Conservation (phyloP, 2,329 filamentous ascomycete species). For the Talaromyces sp. region DNA sequence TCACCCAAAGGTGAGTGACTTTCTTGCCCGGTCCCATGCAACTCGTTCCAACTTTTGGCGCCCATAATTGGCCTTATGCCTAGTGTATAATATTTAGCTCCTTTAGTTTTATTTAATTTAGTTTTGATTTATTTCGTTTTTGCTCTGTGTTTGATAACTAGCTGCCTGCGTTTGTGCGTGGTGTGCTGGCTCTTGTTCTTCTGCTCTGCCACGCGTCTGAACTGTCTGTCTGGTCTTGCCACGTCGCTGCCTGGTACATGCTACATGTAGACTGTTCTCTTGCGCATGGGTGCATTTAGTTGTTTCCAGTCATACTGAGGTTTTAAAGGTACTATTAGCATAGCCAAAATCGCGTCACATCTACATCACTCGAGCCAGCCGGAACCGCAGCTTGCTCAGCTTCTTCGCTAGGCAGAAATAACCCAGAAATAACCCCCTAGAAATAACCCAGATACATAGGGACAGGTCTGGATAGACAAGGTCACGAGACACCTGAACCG, state of each 20-base stretch:
- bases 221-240: no score
- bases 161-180: no score
- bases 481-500: neutral
- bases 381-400: neutral
- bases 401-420: neutral
- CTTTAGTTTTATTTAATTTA: constrained; percentile 6
- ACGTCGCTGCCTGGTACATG: neutral
- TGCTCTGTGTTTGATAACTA: no score
- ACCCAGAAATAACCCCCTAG: no score
- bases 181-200: no score
- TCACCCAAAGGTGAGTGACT: constrained; percentile 21
- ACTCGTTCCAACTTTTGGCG: neutral
- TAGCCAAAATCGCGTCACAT: neutral
- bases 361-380: neutral
- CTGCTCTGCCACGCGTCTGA: no score
- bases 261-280: neutral
- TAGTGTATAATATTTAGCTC: neutral
- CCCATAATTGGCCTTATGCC: neutral
- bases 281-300: neutral
- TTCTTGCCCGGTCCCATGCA: constrained; percentile 1
- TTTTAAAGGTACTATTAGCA: neutral
- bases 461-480: neutral
- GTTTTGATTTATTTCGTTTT: neutral
- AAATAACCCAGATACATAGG: neutral
- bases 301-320: neutral